These are phyloP conservation scores for button mushroom (Agaricus bisporus) DNA, from an alignment of 768 basidiomycete genomes.

Conservation along the genomic window DNA sequence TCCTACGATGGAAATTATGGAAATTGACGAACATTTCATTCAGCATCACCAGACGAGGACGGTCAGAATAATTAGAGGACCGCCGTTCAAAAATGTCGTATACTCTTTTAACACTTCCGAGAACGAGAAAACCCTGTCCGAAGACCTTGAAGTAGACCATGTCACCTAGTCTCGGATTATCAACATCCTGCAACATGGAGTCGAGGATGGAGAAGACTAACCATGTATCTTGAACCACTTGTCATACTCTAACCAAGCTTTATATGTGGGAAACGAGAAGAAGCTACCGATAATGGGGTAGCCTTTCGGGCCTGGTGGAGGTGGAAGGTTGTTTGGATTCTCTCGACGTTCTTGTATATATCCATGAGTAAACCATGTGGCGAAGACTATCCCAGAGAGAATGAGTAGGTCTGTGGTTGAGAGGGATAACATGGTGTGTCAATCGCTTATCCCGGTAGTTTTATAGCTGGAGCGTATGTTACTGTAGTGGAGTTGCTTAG, in stretches of 20 bases:
- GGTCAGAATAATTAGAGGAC: conserved; percentile 5
- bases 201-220: neutral
- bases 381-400: neutral
- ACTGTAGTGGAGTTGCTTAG: no score
- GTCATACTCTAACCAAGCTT: conserved; percentile 9
- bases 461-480: no score
- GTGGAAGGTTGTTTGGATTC: neutral
- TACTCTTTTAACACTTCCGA: neutral
- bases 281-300: conserved; percentile 8
- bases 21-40: conserved; percentile 7
- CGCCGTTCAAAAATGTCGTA: conserved; percentile 5
- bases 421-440: neutral
- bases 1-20: neutral
- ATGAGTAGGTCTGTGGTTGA: neutral
- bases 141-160: conserved; percentile 12
- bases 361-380: neutral
- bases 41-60: neutral
- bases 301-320: conserved; percentile 7
- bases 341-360: neutral
- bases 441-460: no score
- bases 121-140: conserved; percentile 9
- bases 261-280: neutral
- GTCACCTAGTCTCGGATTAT: conserved; percentile 6
- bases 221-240: conserved; percentile 5
- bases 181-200: no score